Base-by-base conservation (phyloP, 1,284 basidiomycete species). In the Cryptococcus hybrid region DNA sequence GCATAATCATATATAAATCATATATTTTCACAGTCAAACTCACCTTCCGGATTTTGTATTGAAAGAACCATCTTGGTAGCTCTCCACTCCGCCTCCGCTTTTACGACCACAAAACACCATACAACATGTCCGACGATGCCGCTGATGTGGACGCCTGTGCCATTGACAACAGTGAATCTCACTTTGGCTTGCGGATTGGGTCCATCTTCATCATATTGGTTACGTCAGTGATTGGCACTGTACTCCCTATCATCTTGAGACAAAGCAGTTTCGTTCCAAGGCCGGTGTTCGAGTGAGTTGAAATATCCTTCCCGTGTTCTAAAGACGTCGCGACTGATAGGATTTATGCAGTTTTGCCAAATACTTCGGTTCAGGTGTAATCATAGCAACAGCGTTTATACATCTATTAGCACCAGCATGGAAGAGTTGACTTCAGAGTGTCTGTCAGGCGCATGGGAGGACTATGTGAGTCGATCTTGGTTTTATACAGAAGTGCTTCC, bases 351-450 rank as follows among this genome's bases (percentile, higher is more conserved):
- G 60, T 8, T 56, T 95, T 71, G 88, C 89, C 36, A 96, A 95
- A 78, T 98, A 89, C 79, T 97, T 97, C 78, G 95, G 95, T 49
- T 92, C 90, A 7, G 92, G 91, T 36, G 89, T 95, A 59, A 93
- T 94, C 71, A 90, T 98, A 62, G 92, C 92, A 0, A 98, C 95
- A 1, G 88, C 88, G 0, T 92, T 93, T 73, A 92, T 93, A 58
- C 91, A 93, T 74, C 82, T 96, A 0, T 81, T 96, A 7, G 80
- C 84, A 4, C 88, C 92, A 0, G 92, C 85, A 0, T 78, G 89
- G 84, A 85, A 12, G 88, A 84, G 52, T 82, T 97, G 6, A 77
- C 80, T 12, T 88, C 86, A 0, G 77, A 82, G 8, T 97, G 93
- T 77, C 80, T 96, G n/a, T 71, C 82, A 0, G 78, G 83, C 1